Evolutionary conservation across 164 flowering plant species (phyloP).

Genomic region (Chimonanthus praecox): DNA sequence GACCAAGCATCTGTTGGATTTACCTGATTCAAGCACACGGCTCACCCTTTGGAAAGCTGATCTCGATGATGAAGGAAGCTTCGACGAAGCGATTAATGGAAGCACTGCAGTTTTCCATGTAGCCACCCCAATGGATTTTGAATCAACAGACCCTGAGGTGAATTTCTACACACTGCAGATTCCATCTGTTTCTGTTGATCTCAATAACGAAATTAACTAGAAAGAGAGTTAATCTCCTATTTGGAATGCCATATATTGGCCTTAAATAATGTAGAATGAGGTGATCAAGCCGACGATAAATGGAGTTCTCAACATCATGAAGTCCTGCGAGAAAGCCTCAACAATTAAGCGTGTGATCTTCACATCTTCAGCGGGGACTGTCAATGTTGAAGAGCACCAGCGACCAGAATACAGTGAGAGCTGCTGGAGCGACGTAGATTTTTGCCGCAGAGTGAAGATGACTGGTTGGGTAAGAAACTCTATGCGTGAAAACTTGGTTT

Average conservation of each 20-base stretch:
- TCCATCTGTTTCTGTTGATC: too few species aligned
- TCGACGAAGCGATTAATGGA: slow-evolving; percentile 17
- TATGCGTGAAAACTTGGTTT: background rate
- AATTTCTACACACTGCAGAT: background rate
- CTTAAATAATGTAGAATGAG: slow-evolving; percentile 17
- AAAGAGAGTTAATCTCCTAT: background rate
- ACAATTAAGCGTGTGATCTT: slow-evolving; percentile 23
- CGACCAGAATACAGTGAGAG: slow-evolving; percentile 15
- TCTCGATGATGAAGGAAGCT: slow-evolving; percentile 25
- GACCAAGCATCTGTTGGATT: slow-evolving; percentile 19
- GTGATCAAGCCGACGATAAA: slow-evolving; percentile 26
- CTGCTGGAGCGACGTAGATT: slow-evolving; percentile 24
- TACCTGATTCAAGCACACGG: slow-evolving; percentile 13
- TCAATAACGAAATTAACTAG: background rate
- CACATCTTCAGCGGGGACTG: slow-evolving; percentile 31
- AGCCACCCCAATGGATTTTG: slow-evolving; percentile 28
- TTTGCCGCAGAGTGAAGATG: slow-evolving; percentile 19
- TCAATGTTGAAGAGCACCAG: slow-evolving; percentile 13
- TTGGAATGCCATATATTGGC: background rate
- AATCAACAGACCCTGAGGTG: slow-evolving; percentile 27
- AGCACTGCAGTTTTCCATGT: slow-evolving; percentile 21
- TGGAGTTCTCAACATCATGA: slow-evolving; percentile 26
- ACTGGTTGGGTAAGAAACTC: slow-evolving; percentile 25
- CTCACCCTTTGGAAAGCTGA: slow-evolving; percentile 25
- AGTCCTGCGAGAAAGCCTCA: slow-evolving; percentile 23